phyloP scores from a whole-genome alignment of 139 green algal species.

The Picocystis salinarum region DNA sequence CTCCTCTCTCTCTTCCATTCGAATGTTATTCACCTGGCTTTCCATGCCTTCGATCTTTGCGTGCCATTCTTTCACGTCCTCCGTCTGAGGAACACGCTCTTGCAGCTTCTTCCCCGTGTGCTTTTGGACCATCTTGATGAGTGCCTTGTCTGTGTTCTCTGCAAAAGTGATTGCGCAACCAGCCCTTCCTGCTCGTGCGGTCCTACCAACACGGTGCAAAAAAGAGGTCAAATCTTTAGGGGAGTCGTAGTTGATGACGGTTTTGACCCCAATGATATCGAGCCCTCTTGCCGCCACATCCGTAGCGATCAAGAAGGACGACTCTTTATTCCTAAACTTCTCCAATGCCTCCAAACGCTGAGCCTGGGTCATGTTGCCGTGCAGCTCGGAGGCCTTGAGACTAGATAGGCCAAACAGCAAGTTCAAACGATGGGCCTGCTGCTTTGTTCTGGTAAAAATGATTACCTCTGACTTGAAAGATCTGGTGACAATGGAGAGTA shows the following conservation, averaged over 20 bases:
- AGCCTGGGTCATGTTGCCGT: constrained; percentile 82
- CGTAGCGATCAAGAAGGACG: constrained; percentile 21
- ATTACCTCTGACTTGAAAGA: constrained; percentile 60
- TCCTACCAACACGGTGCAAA: constrained; percentile 79
- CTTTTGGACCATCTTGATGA: constrained; percentile 71
- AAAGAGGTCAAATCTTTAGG: constrained; percentile 39
- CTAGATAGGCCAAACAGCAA: constrained; percentile 79
- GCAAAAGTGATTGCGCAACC: constrained; percentile 71
- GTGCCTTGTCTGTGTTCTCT: constrained; percentile 49
- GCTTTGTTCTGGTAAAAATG: constrained; percentile 81
- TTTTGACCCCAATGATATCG: constrained; percentile 81
- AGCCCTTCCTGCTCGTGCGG: constrained; percentile 60
- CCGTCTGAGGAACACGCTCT: constrained; percentile 37
- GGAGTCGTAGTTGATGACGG: constrained; percentile 83
- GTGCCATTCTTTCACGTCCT: constrained; percentile 34
- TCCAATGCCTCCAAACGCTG: constrained; percentile 70
- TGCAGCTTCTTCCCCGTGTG: constrained; percentile 32
- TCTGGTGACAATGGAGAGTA: constrained; percentile 59
- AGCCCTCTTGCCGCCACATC: constrained; percentile 80
- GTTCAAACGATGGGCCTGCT: constrained; percentile 70
- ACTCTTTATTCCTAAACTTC: constrained; percentile 39
- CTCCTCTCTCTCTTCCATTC: constrained; percentile 21
- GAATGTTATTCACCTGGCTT: constrained; percentile 26
- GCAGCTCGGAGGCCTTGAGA: constrained; percentile 70
- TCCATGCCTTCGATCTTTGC: constrained; percentile 37